Evolutionary conservation across 306 rosid species (phyloP).

Genomic region (Delonix regia): DNA sequence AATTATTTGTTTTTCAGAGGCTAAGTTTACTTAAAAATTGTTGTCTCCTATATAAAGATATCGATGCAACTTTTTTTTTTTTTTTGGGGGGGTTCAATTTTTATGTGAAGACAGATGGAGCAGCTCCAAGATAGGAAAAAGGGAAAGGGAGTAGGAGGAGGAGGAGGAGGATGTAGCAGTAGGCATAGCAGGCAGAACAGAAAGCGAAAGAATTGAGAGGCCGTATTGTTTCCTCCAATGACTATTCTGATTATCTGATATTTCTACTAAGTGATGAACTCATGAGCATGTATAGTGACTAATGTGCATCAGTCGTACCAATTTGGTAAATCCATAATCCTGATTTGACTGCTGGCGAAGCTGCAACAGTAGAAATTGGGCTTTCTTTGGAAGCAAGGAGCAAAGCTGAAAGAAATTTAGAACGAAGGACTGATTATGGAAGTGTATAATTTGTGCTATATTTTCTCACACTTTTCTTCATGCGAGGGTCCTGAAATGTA

Average conservation of each 20-base stretch:
- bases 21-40: too few relatives aligned
- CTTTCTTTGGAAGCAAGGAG: neutral
- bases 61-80: neutral
- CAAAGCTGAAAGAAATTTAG: too few relatives aligned
- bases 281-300: too few relatives aligned
- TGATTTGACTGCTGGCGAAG: neutral
- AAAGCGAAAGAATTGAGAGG: slow-evolving; percentile 38
- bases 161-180: slow-evolving; percentile 41
- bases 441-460: too few relatives aligned
- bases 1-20: neutral
- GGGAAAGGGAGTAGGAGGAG: slow-evolving; percentile 33
- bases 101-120: slow-evolving; percentile 55
- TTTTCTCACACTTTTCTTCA: too few relatives aligned
- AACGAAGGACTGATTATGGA: too few relatives aligned
- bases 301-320: neutral
- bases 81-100: neutral
- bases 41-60: too few relatives aligned
- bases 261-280: neutral
- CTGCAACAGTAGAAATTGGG: neutral
- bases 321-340: neutral
- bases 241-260: neutral
- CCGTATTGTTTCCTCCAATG: neutral
- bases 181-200: slow-evolving; percentile 36
- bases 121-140: slow-evolving; percentile 42
- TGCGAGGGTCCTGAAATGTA: too few relatives aligned